Percentiles rank a stretch among this genome's conserved stretches.
These are phyloP conservation scores for Mycena floridula DNA, from an alignment of 768 basidiomycete genomes.

Conservation along the genomic window DNA sequence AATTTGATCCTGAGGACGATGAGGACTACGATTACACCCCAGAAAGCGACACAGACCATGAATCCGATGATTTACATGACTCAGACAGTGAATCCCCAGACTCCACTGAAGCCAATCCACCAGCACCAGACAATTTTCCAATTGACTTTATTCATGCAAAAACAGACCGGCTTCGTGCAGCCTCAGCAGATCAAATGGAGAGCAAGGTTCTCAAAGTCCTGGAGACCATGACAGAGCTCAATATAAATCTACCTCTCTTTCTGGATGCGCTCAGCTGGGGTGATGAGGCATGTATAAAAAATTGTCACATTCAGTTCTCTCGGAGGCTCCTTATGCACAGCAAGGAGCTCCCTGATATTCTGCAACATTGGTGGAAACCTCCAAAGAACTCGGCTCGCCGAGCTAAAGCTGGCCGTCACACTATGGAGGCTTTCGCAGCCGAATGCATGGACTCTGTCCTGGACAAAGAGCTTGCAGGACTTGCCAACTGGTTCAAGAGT, in stretches of 20 bases:
- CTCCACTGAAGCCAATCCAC: too few relatives aligned
- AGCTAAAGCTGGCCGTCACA: not conserved
- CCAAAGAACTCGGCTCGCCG: slow-evolving; percentile 6
- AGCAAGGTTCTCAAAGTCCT: slow-evolving; percentile 1
- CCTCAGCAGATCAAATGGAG: too few relatives aligned
- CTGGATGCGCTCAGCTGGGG: slow-evolving; percentile 17
- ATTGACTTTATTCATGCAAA: too few relatives aligned
- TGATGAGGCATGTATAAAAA: slow-evolving; percentile 7
- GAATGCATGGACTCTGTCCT: slow-evolving; percentile 5
- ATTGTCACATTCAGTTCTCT: slow-evolving; percentile 6
- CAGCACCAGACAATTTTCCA: too few relatives aligned
- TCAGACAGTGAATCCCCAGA: too few relatives aligned
- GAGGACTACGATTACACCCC: too few relatives aligned
- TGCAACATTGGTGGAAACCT: slow-evolving; percentile 15
- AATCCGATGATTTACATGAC: too few relatives aligned
- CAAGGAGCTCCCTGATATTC: slow-evolving; percentile 13
- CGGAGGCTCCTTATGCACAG: slow-evolving; percentile 14
- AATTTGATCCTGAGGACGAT: too few relatives aligned
- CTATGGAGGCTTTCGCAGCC: slow-evolving; percentile 8
- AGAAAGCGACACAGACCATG: too few relatives aligned
- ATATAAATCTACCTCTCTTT: slow-evolving; percentile 10
- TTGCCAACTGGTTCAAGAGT: slow-evolving; percentile 3
- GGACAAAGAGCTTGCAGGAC: slow-evolving; percentile 9
- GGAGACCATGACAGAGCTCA: not conserved
- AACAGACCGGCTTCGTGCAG: too few relatives aligned